Conservation (phyloP, 2,329 filamentous ascomycete species). For the Cadophora sp. region DNA sequence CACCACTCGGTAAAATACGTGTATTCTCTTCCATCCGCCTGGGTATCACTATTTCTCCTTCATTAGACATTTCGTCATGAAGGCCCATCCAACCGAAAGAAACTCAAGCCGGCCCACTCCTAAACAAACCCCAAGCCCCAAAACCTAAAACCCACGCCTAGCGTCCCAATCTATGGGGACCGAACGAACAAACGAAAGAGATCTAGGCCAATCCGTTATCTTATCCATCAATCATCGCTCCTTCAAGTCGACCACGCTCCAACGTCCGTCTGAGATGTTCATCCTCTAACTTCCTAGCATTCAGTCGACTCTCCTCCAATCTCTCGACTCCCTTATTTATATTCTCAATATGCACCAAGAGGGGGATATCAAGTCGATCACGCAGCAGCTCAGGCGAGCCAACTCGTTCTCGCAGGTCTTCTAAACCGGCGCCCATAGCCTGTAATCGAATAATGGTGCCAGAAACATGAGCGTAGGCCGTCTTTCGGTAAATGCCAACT, state of each 20-base stretch:
- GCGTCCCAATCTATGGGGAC: background rate
- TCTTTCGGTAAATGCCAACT: conserved; percentile 70
- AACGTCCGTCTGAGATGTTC: conserved; percentile 62
- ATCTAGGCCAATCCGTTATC: background rate
- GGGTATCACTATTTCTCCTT: conserved; percentile 6
- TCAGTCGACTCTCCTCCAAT: conserved; percentile 67
- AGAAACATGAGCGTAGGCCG: conserved; percentile 72
- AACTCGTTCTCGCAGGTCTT: conserved; percentile 75
- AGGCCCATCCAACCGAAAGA: background rate
- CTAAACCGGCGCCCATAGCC: conserved; percentile 73
- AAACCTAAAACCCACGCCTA: background rate
- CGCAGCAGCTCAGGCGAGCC: conserved; percentile 68
- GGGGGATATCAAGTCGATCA: conserved; percentile 60
- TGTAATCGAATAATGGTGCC: conserved; percentile 75
- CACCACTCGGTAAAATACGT: background rate
- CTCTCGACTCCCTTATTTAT: conserved; percentile 77
- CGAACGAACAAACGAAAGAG: background rate
- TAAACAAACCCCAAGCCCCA: background rate
- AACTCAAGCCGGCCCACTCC: background rate
- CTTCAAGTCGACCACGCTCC: conserved; percentile 53
- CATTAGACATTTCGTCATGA: background rate
- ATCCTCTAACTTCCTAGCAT: conserved; percentile 64
- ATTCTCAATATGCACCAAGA: conserved; percentile 77
- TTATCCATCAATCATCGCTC: conserved; percentile 39
- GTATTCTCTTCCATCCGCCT: background rate